Evolutionary conservation across 1,284 basidiomycete genomes (phyloP).

Genomic region (Phellinidium pouzarii): DNA sequence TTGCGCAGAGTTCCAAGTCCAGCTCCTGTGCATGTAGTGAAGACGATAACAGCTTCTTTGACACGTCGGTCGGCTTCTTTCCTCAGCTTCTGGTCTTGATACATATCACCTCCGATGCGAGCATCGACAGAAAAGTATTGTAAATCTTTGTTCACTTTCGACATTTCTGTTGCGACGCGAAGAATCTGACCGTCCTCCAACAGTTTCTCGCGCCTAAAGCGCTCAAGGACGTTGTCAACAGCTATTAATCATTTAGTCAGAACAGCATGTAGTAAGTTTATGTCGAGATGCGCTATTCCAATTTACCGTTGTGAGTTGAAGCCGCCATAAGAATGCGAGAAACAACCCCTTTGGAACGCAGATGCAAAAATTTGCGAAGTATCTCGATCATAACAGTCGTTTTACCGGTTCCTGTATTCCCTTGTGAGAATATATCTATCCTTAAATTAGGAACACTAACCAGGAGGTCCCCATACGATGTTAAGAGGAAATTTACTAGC

Average conservation of each 20-base stretch:
- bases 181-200: conserved; percentile 49
- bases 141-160: conserved; percentile 49
- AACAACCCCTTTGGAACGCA: conserved; percentile 25
- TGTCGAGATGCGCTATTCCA: background rate
- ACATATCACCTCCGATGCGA: conserved; percentile 51
- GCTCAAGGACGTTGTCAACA: conserved; percentile 61
- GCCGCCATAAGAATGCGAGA: conserved; percentile 58
- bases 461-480: conserved; percentile 62
- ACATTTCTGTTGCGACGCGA: conserved; percentile 56
- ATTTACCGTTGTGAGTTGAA: conserved; percentile 56
- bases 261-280: too few species aligned
- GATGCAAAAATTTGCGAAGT: conserved; percentile 38
- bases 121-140: conserved; percentile 56
- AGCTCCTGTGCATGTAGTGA: conserved; percentile 60
- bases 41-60: conserved; percentile 47
- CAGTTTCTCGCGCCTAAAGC: conserved; percentile 41
- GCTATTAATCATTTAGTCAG: conserved; percentile 33
- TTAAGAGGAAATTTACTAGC: conserved; percentile 39
- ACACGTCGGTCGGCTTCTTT: conserved; percentile 53
- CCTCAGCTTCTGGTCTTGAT: conserved; percentile 48
- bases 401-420: conserved; percentile 51
- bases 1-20: conserved; percentile 52
- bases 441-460: conserved; percentile 27
- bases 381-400: conserved; percentile 62
- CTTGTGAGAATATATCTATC: background rate